Evolutionary conservation across 2,329 filamentous ascomycete genomes (phyloP).

Genomic region (Colletotrichum graminicola): DNA sequence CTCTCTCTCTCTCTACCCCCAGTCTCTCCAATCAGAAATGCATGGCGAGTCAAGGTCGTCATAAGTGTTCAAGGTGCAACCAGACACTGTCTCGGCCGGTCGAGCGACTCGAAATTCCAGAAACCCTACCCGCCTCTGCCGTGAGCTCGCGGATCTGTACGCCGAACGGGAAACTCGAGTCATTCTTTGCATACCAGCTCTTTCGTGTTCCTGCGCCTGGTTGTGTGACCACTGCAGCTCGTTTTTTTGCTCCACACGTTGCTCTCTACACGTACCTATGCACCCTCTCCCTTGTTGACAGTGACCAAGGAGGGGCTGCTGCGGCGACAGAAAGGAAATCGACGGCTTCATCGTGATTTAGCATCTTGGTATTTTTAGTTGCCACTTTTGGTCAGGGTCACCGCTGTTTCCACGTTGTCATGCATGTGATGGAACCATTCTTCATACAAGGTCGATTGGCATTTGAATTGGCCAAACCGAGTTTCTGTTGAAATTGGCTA

Average conservation of each 20-base stretch:
- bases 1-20: no score
- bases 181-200: slow-evolving; percentile 8
- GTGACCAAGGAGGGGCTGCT: neutral
- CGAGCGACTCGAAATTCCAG: slow-evolving; percentile 1
- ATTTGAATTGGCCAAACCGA: neutral
- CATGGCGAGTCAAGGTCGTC: slow-evolving; percentile 22
- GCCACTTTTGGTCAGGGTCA: no score
- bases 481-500: neutral
- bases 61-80: slow-evolving; percentile 27
- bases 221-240: neutral
- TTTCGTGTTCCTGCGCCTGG: neutral
- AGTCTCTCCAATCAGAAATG: neutral
- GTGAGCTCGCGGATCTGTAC: neutral
- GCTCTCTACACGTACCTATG: neutral
- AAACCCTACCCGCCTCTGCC: neutral
- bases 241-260: neutral
- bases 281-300: neutral
- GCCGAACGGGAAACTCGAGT: neutral
- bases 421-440: neutral
- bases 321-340: slow-evolving; percentile 8
- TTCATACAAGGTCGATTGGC: neutral
- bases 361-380: neutral
- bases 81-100: slow-evolving; percentile 34
- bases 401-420: neutral
- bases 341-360: neutral